These are phyloP conservation scores for Neoboletus magnificus DNA, from an alignment of 768 basidiomycete species.

Conservation along the genomic window DNA sequence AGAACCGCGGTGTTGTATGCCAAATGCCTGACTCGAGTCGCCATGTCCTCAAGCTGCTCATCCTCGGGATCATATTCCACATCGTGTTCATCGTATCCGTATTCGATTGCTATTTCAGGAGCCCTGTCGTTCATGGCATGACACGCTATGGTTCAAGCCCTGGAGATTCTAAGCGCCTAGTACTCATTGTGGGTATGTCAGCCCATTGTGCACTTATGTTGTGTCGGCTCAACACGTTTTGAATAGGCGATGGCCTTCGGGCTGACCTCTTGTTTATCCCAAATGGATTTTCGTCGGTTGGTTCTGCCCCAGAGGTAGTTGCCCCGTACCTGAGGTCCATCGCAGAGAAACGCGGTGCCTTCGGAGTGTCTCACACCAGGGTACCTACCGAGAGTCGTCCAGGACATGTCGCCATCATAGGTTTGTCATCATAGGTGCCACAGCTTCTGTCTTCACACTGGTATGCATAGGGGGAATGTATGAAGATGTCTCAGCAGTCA, in stretches of 20 bases:
- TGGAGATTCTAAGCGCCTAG: constrained; percentile 66
- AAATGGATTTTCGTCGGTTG: constrained; percentile 52
- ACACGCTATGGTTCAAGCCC: constrained; percentile 43
- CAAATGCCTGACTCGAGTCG: constrained; percentile 15
- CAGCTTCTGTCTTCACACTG: constrained; percentile 2
- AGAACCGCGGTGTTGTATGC: not conserved
- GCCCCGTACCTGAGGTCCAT: constrained; percentile 77
- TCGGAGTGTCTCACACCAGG: constrained; percentile 80
- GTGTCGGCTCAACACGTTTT: not conserved
- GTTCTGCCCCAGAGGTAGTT: constrained; percentile 54
- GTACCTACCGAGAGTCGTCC: constrained; percentile 88
- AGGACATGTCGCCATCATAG: constrained; percentile 87
- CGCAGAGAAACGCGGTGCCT: constrained; percentile 63
- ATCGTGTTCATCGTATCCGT: constrained; percentile 65
- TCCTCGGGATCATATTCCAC: constrained; percentile 74
- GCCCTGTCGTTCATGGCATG: constrained; percentile 81
- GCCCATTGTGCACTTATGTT: not conserved
- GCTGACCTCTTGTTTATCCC: constrained; percentile 74
- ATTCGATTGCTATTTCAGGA: constrained; percentile 89
- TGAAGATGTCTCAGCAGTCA: constrained; percentile 85
- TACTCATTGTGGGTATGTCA: constrained; percentile 70
- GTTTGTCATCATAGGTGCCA: constrained; percentile 30
- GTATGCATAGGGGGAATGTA: constrained; percentile 76
- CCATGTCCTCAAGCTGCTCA: constrained; percentile 42
- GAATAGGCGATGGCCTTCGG: constrained; percentile 73